Base-by-base conservation (phyloP, 2,329 filamentous ascomycete genomes). In the Aspergillus fumigatiaffinis region DNA sequence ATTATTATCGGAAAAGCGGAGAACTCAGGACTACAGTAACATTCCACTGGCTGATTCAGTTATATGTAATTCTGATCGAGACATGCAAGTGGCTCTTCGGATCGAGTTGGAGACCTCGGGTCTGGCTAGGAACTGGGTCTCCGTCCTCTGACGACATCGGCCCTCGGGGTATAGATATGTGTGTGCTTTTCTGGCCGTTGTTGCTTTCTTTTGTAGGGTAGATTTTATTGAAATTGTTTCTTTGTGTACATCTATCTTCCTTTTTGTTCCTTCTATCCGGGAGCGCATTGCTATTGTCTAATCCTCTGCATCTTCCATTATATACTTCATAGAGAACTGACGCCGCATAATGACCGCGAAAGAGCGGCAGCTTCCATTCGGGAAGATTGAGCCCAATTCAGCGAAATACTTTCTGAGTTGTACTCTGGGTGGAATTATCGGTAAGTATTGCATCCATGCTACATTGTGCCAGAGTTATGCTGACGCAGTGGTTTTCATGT, bases 341-440 rank as follows among this genome's bases (percentile, higher is more conserved):
- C 28, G 10, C 9, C 4, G 12, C 28, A 29, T 25, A 50, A 74
- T 74, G 72, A 64, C 71, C 6, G 53, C 50, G 28, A 62, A 69
- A 55, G 71, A 75, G 50, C 67, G 65, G 49, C 71, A 65, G 55
- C 68, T 72, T 64, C 73, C 73, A 25, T 67, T 75, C 64, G 73
- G 73, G 60, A 75, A 85, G 66, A 91, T 95, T 64, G 88, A 94
- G 78, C 82, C 93, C 50, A 94, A 90, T 77, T 89, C 89, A 21
- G 77, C 80, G 53, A 87, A 87, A 63, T 96, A 91, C 79, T 96
- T 94, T 76, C 88, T 86, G 28, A 89, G 90, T 35, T 95, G 91
- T 74, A 91, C 88, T 1, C 77, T 94, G 60, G 91, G 92, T 56
- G 92, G 92, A 50, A 76, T 95, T 54, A 63, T 73, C 50, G 73